Conservation (phyloP, 1,139 yeast species). For the Saccharomyces hybrid region DNA sequence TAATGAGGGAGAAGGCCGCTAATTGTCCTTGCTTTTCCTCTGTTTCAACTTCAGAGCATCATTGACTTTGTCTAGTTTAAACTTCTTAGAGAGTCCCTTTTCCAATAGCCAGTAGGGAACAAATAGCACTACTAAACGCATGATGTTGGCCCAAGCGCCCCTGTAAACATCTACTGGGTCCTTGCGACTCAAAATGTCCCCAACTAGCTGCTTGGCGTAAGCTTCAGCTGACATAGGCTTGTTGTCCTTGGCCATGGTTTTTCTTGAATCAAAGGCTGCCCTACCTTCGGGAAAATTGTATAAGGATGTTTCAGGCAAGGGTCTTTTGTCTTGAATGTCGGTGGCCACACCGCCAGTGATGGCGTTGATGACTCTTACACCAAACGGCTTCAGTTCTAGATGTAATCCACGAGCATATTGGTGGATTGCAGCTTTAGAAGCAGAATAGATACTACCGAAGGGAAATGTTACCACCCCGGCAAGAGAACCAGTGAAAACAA, state of each 20-base stretch:
- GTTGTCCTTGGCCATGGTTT: slow-evolving; percentile 53
- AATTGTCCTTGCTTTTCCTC: not conserved
- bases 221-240: slow-evolving; percentile 50
- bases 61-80: slow-evolving; percentile 39
- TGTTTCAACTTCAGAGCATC: slow-evolving; percentile 19
- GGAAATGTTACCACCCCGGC: slow-evolving; percentile 67
- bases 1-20: not conserved
- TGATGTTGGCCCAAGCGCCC: slow-evolving; percentile 43
- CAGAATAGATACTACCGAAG: slow-evolving; percentile 59
- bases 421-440: slow-evolving; percentile 72
- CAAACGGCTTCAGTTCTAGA: slow-evolving; percentile 65
- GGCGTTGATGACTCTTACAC: slow-evolving; percentile 62
- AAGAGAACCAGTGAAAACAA: slow-evolving; percentile 69
- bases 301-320: slow-evolving; percentile 48
- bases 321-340: slow-evolving; percentile 50
- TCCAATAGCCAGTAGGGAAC: slow-evolving; percentile 47
- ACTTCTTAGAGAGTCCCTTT: slow-evolving; percentile 39
- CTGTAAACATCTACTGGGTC: slow-evolving; percentile 46
- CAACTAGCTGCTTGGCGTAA: slow-evolving; percentile 50
- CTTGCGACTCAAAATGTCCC: slow-evolving; percentile 37
- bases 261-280: slow-evolving; percentile 45
- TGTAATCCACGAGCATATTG: slow-evolving; percentile 57
- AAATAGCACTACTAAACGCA: slow-evolving; percentile 33
- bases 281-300: slow-evolving; percentile 47
- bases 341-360: slow-evolving; percentile 65